Percentiles rank a stretch among this genome's conserved stretches.
Evolutionary conservation across 1,284 basidiomycete genomes (phyloP).

Genomic region (Sporisorium graminicola): DNA sequence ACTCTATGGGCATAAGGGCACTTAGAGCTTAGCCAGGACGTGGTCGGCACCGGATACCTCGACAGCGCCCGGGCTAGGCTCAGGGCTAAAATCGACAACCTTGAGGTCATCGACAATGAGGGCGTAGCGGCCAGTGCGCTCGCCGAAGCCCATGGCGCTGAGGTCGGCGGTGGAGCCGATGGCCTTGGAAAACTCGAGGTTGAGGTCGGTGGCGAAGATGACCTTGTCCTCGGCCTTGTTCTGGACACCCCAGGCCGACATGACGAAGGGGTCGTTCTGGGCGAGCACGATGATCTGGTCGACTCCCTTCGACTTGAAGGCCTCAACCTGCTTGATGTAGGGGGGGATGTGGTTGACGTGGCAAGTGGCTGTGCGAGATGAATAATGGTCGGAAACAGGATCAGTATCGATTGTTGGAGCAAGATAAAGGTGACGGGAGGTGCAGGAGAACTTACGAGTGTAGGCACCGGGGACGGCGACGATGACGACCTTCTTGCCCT

Average conservation of each 20-base stretch:
- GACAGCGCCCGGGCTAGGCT: conserved; percentile 72
- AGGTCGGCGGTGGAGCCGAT: conserved; percentile 79
- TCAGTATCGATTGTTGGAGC: no score
- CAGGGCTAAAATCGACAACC: conserved; percentile 53
- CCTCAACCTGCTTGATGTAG: conserved; percentile 76
- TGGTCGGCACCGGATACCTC: conserved; percentile 78
- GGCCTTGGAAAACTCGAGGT: conserved; percentile 77
- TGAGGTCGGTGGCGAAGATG: conserved; percentile 77
- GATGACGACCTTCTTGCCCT: conserved; percentile 85
- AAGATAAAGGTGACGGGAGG: neutral
- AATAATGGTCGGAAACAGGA: no score
- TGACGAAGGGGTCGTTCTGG: conserved; percentile 67
- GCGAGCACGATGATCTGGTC: conserved; percentile 75
- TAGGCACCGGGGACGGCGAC: conserved; percentile 81
- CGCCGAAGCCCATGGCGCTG: conserved; percentile 74
- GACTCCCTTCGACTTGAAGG: conserved; percentile 79
- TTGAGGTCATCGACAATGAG: conserved; percentile 80
- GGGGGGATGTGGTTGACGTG: conserved; percentile 74
- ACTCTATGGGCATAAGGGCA: neutral
- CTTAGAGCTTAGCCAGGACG: conserved; percentile 75
- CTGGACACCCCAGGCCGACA: conserved; percentile 77
- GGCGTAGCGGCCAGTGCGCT: conserved; percentile 79
- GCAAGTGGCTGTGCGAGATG: conserved; percentile 46
- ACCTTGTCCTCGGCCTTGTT: conserved; percentile 80
- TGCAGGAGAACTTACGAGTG: conserved; percentile 53